phyloP scores from a whole-genome alignment of 2,329 filamentous ascomycete genomes.

The Cladosporium sp. region DNA sequence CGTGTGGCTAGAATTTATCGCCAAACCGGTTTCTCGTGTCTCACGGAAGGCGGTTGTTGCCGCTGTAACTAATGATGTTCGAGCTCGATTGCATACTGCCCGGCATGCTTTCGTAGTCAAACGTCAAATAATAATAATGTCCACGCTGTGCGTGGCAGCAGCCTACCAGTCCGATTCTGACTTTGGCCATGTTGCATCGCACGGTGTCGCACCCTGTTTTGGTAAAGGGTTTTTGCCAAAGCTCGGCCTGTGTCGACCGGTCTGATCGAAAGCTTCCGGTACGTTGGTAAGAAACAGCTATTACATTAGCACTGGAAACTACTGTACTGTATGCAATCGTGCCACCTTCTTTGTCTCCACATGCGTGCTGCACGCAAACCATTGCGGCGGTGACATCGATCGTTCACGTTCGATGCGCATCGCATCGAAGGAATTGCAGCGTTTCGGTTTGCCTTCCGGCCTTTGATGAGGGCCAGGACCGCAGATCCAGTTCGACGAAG shows the following conservation, averaged over 20 bases:
- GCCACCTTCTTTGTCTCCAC: not conserved
- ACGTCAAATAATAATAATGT: not conserved
- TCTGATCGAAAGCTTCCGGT: conserved; percentile 1
- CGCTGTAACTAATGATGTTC: not conserved
- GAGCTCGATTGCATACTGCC: not conserved
- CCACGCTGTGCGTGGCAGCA: not conserved
- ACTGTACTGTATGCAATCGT: conserved; percentile 10
- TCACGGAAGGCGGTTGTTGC: not conserved
- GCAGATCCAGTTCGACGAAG: not conserved
- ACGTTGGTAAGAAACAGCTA: conserved; percentile 6
- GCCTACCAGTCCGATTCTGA: not conserved
- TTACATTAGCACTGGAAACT: conserved; percentile 7
- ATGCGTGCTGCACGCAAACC: not conserved
- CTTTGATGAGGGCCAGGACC: not conserved
- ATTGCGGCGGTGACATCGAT: not conserved
- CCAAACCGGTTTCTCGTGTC: conserved; percentile 13
- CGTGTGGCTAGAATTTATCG: not conserved
- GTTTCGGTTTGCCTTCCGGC: not conserved
- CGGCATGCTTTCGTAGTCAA: not conserved
- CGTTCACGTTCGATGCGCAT: not conserved
- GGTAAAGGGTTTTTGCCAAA: not conserved
- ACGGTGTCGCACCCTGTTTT: not conserved
- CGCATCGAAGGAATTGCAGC: not conserved
- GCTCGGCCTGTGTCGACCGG: conserved; percentile 3
- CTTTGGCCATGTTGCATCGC: not conserved